Conservation (phyloP, 1,284 basidiomycete genomes). For the Neonothopanus nambi region DNA sequence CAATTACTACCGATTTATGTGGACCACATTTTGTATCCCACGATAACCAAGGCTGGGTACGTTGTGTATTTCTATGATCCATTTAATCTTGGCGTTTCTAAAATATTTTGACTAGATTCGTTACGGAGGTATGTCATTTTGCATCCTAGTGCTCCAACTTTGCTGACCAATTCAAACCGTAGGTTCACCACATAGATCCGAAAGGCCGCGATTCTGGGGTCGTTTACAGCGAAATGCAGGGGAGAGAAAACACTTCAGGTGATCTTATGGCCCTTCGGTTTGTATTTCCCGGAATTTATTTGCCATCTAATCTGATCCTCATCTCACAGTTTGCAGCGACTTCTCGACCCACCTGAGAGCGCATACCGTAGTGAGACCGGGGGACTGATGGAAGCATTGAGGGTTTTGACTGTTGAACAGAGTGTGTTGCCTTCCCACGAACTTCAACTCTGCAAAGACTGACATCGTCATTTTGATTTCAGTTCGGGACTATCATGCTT, state of each 20-base stretch:
- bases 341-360: slow-evolving; percentile 80
- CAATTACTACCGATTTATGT: slow-evolving; percentile 94
- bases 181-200: slow-evolving; percentile 92
- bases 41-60: slow-evolving; percentile 83
- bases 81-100: not conserved
- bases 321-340: slow-evolving; percentile 65
- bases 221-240: slow-evolving; percentile 99
- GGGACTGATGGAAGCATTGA: slow-evolving; percentile 90
- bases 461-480: not conserved
- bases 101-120: slow-evolving; percentile 46
- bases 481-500: slow-evolving; percentile 90
- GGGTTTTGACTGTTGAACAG: slow-evolving; percentile 86
- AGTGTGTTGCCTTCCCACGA: slow-evolving; percentile 53
- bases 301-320: slow-evolving; percentile 13
- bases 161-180: slow-evolving; percentile 5
- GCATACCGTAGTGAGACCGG: slow-evolving; percentile 97
- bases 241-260: slow-evolving; percentile 88
- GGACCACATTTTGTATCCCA: slow-evolving; percentile 97
- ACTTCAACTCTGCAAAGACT: not conserved
- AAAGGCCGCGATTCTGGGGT: slow-evolving; percentile 94
- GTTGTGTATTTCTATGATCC: slow-evolving; percentile 21
- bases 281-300: slow-evolving; percentile 21
- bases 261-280: slow-evolving; percentile 90
- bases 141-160: not conserved
- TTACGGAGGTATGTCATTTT: slow-evolving; percentile 73